Percentiles rank a stretch among this genome's conserved stretches.
phyloP scores from a whole-genome alignment of 1,284 basidiomycete genomes.

The Pyrrhoderma lamaoense region DNA sequence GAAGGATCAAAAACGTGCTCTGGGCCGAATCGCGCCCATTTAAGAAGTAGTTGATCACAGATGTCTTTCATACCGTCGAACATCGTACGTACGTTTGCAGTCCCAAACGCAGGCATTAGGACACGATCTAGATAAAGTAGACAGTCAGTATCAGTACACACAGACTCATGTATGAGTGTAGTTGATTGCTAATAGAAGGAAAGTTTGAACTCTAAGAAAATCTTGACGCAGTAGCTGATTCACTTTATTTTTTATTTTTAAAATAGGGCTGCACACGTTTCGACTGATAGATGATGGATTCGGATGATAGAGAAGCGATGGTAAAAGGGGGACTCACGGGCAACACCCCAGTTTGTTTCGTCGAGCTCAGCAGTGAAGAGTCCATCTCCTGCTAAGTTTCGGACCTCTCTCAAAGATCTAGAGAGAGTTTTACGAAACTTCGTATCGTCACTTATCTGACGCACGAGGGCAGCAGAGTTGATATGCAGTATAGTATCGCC shows the following conservation, averaged over 20 bases:
- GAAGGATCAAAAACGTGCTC: slow-evolving; percentile 35
- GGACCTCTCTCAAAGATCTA: slow-evolving; percentile 32
- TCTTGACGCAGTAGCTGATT: too few relatives aligned
- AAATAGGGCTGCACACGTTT: too few relatives aligned
- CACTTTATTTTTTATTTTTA: too few relatives aligned
- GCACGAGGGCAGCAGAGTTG: slow-evolving; percentile 34
- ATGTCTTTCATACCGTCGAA: slow-evolving; percentile 46
- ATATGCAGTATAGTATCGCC: slow-evolving; percentile 29
- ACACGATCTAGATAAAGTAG: slow-evolving; percentile 34
- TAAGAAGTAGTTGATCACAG: slow-evolving; percentile 39
- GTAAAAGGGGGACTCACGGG: slow-evolving; percentile 29
- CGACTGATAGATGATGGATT: background rate
- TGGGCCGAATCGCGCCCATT: slow-evolving; percentile 43
- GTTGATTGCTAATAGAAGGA: too few relatives aligned
- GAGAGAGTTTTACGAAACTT: slow-evolving; percentile 37
- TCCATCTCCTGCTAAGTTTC: slow-evolving; percentile 39
- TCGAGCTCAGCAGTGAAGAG: slow-evolving; percentile 36
- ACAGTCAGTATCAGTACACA: background rate
- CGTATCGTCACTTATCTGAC: slow-evolving; percentile 40
- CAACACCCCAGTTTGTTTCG: slow-evolving; percentile 44
- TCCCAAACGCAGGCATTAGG: slow-evolving; percentile 46
- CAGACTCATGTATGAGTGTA: background rate
- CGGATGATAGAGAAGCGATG: background rate
- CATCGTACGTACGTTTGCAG: slow-evolving; percentile 40
- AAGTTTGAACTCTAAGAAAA: too few relatives aligned